A percentile compares a stretch with the other conserved stretches of the same genome.
Conservation (phyloP, 1,284 basidiomycete genomes). For the Ceratobasidium sp. region DNA sequence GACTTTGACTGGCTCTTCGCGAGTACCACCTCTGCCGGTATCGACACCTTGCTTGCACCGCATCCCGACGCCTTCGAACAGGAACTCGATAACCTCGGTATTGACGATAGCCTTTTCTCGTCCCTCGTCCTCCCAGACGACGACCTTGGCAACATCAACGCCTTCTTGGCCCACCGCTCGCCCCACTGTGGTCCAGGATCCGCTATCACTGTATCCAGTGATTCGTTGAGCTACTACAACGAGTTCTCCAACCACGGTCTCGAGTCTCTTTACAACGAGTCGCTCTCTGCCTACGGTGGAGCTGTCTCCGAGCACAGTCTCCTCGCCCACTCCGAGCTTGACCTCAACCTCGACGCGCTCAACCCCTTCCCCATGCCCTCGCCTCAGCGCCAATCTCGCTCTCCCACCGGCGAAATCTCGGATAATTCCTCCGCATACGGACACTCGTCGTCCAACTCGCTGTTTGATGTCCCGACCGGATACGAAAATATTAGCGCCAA, state of each 20-base stretch:
- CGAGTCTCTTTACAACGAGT: conserved; percentile 71
- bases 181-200: conserved; percentile 74
- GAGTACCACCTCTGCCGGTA: conserved; percentile 55
- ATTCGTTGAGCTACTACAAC: conserved; percentile 69
- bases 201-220: conserved; percentile 75
- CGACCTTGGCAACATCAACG: conserved; percentile 53
- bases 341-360: conserved; percentile 56
- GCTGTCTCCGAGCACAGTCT: conserved; percentile 72
- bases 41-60: conserved; percentile 68
- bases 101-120: conserved; percentile 47
- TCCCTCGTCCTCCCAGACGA: conserved; percentile 67
- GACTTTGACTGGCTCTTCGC: conserved; percentile 67
- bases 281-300: conserved; percentile 58
- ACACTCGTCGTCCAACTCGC: conserved; percentile 39
- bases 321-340: conserved; percentile 49
- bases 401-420: conserved; percentile 51
- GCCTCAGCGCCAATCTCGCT: conserved; percentile 45
- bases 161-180: conserved; percentile 49
- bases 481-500: conserved; percentile 39
- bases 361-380: conserved; percentile 53
- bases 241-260: conserved; percentile 62
- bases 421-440: conserved; percentile 42
- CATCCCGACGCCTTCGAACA: conserved; percentile 80
- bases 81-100: conserved; percentile 74
- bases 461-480: conserved; percentile 27